phyloP scores from a whole-genome alignment of 306 rosid species.

The Gleditsia sinensis region DNA sequence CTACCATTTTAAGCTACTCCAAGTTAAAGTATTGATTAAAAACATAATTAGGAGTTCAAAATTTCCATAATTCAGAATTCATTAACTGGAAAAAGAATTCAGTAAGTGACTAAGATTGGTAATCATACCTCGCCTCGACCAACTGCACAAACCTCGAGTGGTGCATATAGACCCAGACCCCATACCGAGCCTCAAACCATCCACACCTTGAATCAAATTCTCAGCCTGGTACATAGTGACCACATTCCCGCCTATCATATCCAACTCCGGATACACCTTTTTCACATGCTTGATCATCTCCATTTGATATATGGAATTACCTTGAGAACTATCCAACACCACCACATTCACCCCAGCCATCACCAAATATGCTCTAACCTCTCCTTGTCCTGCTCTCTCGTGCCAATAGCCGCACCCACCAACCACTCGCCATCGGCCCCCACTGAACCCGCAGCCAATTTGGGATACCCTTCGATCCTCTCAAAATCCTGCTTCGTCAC shows the following conservation, averaged over 20 bases:
- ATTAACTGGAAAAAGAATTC: not conserved
- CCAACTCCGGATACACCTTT: constrained; percentile 58
- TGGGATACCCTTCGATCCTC: constrained; percentile 65
- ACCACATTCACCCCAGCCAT: constrained; percentile 77
- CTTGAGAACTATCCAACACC: constrained; percentile 90
- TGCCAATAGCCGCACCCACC: constrained; percentile 84
- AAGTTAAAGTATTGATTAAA: not conserved
- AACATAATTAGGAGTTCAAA: constrained; percentile 1
- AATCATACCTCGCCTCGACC: constrained; percentile 85
- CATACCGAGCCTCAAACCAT: constrained; percentile 90
- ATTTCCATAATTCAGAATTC: not conserved
- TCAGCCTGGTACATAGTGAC: constrained; percentile 82
- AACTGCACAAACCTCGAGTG: constrained; percentile 90
- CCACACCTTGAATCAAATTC: constrained; percentile 79
- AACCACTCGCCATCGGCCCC: constrained; percentile 73
- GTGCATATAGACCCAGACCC: constrained; percentile 96
- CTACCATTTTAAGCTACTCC: not conserved
- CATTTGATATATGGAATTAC: constrained; percentile 76
- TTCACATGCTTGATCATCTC: constrained; percentile 86
- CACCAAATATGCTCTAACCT: constrained; percentile 81
- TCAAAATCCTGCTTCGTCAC: constrained; percentile 65
- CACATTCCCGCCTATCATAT: constrained; percentile 91
- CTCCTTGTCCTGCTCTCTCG: constrained; percentile 78
- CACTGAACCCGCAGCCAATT: constrained; percentile 59
- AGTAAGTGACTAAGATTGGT: not conserved